These are phyloP conservation scores for Fusarium torreyae DNA, from an alignment of 2,329 filamentous ascomycete genomes.

Conservation along the genomic window DNA sequence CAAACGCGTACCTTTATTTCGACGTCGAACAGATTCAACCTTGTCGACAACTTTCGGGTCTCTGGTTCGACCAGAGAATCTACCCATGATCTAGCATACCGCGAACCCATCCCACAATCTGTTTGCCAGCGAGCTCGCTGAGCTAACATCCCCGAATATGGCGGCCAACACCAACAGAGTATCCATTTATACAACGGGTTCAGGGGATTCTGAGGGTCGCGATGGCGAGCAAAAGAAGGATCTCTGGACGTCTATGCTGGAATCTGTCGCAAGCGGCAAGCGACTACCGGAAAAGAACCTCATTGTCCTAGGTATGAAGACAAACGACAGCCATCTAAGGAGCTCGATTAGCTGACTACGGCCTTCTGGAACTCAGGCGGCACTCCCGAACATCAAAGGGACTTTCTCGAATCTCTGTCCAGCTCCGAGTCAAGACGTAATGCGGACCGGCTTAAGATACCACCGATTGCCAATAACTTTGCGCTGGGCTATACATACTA, in stretches of 20 bases:
- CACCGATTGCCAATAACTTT: slow-evolving; percentile 91
- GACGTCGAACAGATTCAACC: slow-evolving; percentile 6
- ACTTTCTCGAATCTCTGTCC: slow-evolving; percentile 80
- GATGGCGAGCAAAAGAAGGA: slow-evolving; percentile 85
- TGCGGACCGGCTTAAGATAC: slow-evolving; percentile 73
- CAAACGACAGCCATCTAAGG: slow-evolving; percentile 2
- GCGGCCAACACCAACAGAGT: slow-evolving; percentile 68
- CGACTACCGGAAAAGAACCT: slow-evolving; percentile 92
- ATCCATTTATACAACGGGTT: slow-evolving; percentile 72
- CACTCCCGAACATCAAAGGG: slow-evolving; percentile 84
- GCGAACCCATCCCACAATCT: slow-evolving; percentile 15
- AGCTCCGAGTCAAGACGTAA: slow-evolving; percentile 67
- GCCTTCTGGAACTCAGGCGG: slow-evolving; percentile 70
- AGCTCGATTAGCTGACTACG: slow-evolving; percentile 50
- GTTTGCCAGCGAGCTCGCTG: slow-evolving; percentile 32
- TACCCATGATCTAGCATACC: slow-evolving; percentile 32
- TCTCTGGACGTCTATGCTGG: slow-evolving; percentile 94
- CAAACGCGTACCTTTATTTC: slow-evolving; percentile 39
- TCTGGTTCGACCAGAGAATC: slow-evolving; percentile 4
- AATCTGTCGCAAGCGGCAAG: slow-evolving; percentile 91
- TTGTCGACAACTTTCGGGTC: slow-evolving; percentile 11
- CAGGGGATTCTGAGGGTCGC: slow-evolving; percentile 68
- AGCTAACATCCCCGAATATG: slow-evolving; percentile 56
- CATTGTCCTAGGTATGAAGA: slow-evolving; percentile 80
- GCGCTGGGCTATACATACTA: slow-evolving; percentile 96